Evolutionary conservation across 495 filamentous ascomycete genomes (phyloP).

Genomic region (Melanomma pulvis-pyrius): DNA sequence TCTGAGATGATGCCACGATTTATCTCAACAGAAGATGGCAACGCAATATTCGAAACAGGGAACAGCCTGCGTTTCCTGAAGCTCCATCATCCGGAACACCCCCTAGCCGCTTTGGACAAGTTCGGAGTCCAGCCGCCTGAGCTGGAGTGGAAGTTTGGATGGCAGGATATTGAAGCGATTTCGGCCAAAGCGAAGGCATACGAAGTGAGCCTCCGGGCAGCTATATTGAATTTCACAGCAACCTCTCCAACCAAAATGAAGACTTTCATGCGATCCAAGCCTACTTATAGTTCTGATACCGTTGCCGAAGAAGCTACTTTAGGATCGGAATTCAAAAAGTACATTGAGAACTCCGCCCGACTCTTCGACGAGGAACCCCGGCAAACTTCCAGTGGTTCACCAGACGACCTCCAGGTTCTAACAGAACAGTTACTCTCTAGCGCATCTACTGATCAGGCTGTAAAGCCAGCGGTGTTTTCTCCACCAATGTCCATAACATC

Average conservation of each 20-base stretch:
- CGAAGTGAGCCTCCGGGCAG: conserved; percentile 55
- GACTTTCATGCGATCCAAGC: not conserved
- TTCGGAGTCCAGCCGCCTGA: conserved; percentile 54
- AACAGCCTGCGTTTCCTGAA: conserved; percentile 74
- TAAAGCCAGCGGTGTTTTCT: conserved; percentile 50
- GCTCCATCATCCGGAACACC: conserved; percentile 74
- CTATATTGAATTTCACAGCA: conserved; percentile 39
- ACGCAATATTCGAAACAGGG: conserved; percentile 65
- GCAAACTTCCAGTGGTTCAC: not conserved
- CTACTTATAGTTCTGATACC: not conserved
- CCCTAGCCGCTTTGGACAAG: conserved; percentile 59
- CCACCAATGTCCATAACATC: conserved; percentile 74
- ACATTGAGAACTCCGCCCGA: conserved; percentile 17
- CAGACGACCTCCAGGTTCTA: conserved; percentile 35
- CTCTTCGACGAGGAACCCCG: conserved; percentile 27
- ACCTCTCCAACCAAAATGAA: too few species aligned
- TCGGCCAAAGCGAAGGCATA: conserved; percentile 65
- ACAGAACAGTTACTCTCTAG: conserved; percentile 11
- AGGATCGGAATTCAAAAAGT: not conserved
- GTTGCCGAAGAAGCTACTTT: not conserved
- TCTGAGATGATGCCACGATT: conserved; percentile 33
- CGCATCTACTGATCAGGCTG: conserved; percentile 5
- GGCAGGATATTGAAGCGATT: conserved; percentile 69
- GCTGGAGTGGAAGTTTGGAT: conserved; percentile 74
- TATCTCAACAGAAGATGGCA: conserved; percentile 34